phyloP scores from a whole-genome alignment of 768 basidiomycete genomes.

The Boletus pseudopeckii region DNA sequence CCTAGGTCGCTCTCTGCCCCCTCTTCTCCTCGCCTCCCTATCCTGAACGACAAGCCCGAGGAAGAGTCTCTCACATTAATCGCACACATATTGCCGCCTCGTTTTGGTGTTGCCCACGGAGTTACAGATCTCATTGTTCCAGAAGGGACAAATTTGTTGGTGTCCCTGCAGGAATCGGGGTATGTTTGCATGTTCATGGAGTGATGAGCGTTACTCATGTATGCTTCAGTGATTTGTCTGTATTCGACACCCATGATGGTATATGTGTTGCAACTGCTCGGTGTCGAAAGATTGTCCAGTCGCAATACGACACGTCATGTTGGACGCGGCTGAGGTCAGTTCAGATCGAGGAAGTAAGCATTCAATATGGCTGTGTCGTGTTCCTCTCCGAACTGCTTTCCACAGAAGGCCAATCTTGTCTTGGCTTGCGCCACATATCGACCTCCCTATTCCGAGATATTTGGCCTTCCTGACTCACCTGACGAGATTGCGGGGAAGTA shows the following conservation, averaged over 20 bases:
- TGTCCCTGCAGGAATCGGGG: conserved; percentile 66
- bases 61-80: conserved; percentile 20
- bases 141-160: conserved; percentile 40
- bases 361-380: neutral
- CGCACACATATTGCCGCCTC: conserved; percentile 46
- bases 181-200: conserved; percentile 29
- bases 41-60: conserved; percentile 11
- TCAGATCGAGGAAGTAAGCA: conserved; percentile 19
- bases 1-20: conserved; percentile 37
- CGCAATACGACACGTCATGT: conserved; percentile 9
- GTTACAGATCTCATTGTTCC: conserved; percentile 48
- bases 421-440: conserved; percentile 43
- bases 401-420: conserved; percentile 32
- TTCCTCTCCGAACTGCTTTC: neutral
- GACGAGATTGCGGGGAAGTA: conserved; percentile 2
- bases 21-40: conserved; percentile 30
- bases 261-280: conserved; percentile 28
- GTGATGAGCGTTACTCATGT: conserved; percentile 1
- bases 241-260: conserved; percentile 54
- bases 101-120: conserved; percentile 35
- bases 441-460: conserved; percentile 17
- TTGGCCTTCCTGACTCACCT: conserved; percentile 19
- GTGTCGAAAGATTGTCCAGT: conserved; percentile 9
- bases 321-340: conserved; percentile 24
- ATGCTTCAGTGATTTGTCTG: conserved; percentile 46